Evolutionary conservation across 257 asterid genomes (phyloP), one percentile per base, ranked within the genome.

Genomic region (Agastache rugosa): DNA sequence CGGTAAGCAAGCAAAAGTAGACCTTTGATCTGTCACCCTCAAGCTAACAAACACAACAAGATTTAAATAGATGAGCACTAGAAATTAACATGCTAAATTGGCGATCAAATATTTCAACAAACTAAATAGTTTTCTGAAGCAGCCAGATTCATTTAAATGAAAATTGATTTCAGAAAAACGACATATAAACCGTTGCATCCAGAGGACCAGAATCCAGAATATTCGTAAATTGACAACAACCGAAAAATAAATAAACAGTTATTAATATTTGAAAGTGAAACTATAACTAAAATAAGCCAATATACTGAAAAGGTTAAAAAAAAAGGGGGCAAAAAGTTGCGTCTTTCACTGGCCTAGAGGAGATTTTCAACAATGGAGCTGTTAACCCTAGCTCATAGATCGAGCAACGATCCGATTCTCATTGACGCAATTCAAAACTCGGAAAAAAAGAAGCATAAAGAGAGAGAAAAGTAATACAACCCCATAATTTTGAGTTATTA

Each of bases 1-100:
- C 71, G 17, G 51, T 35, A 58, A 41, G 50, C 59, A 63, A 75
- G 35, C 39, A 35, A 35, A 14, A 37, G 25, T 35, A 56, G 12
- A 25, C 48, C 55, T 34, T 47, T 75, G 72, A 71, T 80, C 63
- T 71, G 63, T 74, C 79, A 44, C 47, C 71, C 67, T 56, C 71
- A 69, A 56, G 69, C 50, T 44, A 29, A 69, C 15, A 35, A 44
- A 35, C 60, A 62, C 0, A 62, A 63, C 53, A 63, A 16, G 45
- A 63, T 25, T 15, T 11, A 22, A 63, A 29, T 2, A 66, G 61
- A 37, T 45, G 20, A 66, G 44, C 6, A 19, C 42, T 5, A 8
- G 44, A 8, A 9, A 51, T 47, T 27, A 15, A 31, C 22, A 4
- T 17, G 37, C 45, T 29, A 19, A 20, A n/a, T 16, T 22, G 41